These are phyloP conservation scores for Microascus cirrosus DNA, from an alignment of 2,329 filamentous ascomycete genomes.

Conservation along the genomic window DNA sequence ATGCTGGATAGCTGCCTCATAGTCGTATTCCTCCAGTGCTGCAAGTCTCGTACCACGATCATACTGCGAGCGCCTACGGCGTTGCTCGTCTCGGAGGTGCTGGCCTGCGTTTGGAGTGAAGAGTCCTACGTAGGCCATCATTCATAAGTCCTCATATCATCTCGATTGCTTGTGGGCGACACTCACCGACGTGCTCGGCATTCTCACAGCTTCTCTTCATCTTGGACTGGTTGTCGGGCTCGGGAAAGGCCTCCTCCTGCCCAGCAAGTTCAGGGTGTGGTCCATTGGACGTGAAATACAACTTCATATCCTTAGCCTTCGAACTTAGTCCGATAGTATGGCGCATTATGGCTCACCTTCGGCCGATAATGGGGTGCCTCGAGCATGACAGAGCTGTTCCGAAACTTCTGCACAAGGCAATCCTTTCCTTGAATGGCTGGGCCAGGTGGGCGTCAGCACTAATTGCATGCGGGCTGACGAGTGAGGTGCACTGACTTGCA, in stretches of 20 bases:
- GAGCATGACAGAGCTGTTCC: slow-evolving; percentile 92
- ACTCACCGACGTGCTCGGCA: slow-evolving; percentile 69
- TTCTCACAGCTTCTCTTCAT: slow-evolving; percentile 82
- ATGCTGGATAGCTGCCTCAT: slow-evolving; percentile 30
- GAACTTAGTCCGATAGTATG: not conserved
- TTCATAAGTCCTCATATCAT: not conserved
- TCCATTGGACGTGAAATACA: slow-evolving; percentile 40
- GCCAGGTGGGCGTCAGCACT: slow-evolving; percentile 8
- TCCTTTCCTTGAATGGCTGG: slow-evolving; percentile 84
- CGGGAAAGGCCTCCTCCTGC: slow-evolving; percentile 63
- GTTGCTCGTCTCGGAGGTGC: slow-evolving; percentile 63
- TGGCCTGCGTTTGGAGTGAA: slow-evolving; percentile 72
- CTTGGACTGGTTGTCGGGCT: slow-evolving; percentile 75
- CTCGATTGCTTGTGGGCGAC: not conserved
- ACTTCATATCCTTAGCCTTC: slow-evolving; percentile 4
- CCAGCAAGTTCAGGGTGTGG: slow-evolving; percentile 45
- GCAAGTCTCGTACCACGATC: slow-evolving; percentile 71
- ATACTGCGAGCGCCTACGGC: slow-evolving; percentile 64
- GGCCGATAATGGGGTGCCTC: slow-evolving; percentile 74
- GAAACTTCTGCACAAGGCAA: slow-evolving; percentile 85
- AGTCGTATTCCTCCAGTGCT: slow-evolving; percentile 51
- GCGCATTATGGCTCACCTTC: slow-evolving; percentile 43
- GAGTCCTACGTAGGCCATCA: slow-evolving; percentile 38
- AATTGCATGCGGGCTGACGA: not conserved
- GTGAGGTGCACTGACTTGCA: slow-evolving; percentile 56